A percentile compares a stretch with the other conserved stretches of the same genome.
These are phyloP conservation scores for Amanita rubescens DNA, from an alignment of 768 basidiomycete genomes.

Conservation along the genomic window DNA sequence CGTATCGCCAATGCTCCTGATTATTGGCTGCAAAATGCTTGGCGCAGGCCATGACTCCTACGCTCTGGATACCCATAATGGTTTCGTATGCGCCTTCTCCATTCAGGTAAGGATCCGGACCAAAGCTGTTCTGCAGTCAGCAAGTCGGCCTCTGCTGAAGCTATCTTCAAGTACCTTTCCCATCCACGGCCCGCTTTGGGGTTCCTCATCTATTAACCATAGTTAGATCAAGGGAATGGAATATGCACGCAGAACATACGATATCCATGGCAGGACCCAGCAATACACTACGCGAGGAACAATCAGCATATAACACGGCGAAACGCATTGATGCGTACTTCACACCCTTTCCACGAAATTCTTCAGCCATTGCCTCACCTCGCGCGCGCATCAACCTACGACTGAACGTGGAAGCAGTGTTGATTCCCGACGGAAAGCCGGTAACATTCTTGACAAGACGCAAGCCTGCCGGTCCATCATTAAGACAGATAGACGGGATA, in stretches of 20 bases:
- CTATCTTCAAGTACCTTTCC: slow-evolving; percentile 26
- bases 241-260: slow-evolving; percentile 16
- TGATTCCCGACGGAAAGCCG: slow-evolving; percentile 44
- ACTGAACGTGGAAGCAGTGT: slow-evolving; percentile 33
- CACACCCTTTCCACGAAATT: slow-evolving; percentile 53
- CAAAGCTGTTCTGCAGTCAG: slow-evolving; percentile 19
- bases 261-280: slow-evolving; percentile 42
- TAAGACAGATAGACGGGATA: slow-evolving; percentile 29
- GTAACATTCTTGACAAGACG: slow-evolving; percentile 27
- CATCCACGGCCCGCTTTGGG: slow-evolving; percentile 31
- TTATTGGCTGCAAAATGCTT: slow-evolving; percentile 36
- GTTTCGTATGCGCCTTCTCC: slow-evolving; percentile 48
- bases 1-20: slow-evolving; percentile 33
- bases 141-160: background rate
- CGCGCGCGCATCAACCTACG: slow-evolving; percentile 46
- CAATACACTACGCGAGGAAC: slow-evolving; percentile 19
- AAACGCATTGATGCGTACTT: slow-evolving; percentile 13
- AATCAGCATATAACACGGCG: background rate
- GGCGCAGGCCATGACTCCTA: slow-evolving; percentile 43
- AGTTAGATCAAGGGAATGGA: background rate
- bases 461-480: slow-evolving; percentile 31
- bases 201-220: slow-evolving; percentile 26
- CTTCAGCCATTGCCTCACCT: slow-evolving; percentile 48
- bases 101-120: slow-evolving; percentile 46
- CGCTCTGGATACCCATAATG: slow-evolving; percentile 40